A percentile compares a stretch with the other conserved stretches of the same genome.
Conservation (phyloP, 2,329 filamentous ascomycete genomes). For the Acephala macrosclerotiorum region DNA sequence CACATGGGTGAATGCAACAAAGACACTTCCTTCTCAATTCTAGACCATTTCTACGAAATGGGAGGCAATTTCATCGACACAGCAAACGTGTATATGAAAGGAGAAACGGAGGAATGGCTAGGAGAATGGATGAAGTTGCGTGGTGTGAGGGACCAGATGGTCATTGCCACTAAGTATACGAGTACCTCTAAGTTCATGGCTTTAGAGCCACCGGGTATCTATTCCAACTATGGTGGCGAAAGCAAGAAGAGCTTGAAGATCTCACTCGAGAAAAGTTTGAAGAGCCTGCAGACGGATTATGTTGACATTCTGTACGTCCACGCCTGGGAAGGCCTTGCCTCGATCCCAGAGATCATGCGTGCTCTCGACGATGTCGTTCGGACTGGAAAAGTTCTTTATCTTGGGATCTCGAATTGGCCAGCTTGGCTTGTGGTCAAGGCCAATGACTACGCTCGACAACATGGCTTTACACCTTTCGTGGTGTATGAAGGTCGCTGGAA, state of each 20-base stretch:
- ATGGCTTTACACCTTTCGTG: slow-evolving; percentile 71
- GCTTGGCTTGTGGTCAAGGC: slow-evolving; percentile 72
- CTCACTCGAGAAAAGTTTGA: slow-evolving; percentile 42
- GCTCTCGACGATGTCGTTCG: slow-evolving; percentile 64
- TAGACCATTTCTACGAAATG: slow-evolving; percentile 59
- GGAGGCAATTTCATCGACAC: slow-evolving; percentile 74
- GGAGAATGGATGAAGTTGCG: slow-evolving; percentile 62
- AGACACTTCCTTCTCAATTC: slow-evolving; percentile 59
- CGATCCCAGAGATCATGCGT: slow-evolving; percentile 71
- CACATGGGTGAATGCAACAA: slow-evolving; percentile 62
- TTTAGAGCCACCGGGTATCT: not conserved
- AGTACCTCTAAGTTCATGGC: slow-evolving; percentile 37
- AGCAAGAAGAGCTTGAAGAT: slow-evolving; percentile 22
- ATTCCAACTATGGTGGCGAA: slow-evolving; percentile 26
- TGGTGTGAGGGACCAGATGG: slow-evolving; percentile 56
- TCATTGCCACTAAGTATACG: slow-evolving; percentile 62
- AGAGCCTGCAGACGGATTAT: slow-evolving; percentile 69
- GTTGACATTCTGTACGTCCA: slow-evolving; percentile 61
- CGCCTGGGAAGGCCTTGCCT: slow-evolving; percentile 60
- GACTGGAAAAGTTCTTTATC: slow-evolving; percentile 68
- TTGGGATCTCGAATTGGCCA: slow-evolving; percentile 71
- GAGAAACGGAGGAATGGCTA: slow-evolving; percentile 17
- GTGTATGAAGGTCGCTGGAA: slow-evolving; percentile 72
- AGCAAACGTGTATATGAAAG: slow-evolving; percentile 62
- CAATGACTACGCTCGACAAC: slow-evolving; percentile 68